Percentiles rank a stretch among this genome's conserved stretches.
Evolutionary conservation across 345 rosid species (phyloP).

Genomic region (Euphorbia pulcherrima): DNA sequence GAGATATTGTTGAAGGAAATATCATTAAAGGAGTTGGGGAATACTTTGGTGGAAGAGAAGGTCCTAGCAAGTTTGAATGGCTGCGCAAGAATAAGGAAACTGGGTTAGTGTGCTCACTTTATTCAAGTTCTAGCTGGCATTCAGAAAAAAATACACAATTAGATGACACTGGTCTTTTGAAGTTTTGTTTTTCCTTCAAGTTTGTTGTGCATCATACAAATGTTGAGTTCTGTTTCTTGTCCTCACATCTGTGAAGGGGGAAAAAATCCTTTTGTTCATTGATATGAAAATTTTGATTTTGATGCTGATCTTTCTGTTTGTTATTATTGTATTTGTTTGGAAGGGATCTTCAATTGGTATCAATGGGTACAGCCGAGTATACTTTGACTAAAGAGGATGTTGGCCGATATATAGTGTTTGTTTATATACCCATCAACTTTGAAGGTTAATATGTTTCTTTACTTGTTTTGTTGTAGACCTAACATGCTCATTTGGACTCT

Average conservation of each 20-base stretch:
- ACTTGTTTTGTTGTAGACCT: constrained; percentile 11
- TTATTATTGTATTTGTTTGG: constrained; percentile 9
- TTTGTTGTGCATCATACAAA: constrained; percentile 3
- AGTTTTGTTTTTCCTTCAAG: neutral
- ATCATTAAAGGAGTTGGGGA: constrained; percentile 70
- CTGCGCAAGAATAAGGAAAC: constrained; percentile 65
- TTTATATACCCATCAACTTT: constrained; percentile 81
- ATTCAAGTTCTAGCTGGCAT: neutral
- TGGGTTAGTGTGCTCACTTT: constrained; percentile 50
- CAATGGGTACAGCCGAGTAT: constrained; percentile 80
- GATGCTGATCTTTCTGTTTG: neutral
- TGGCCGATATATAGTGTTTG: constrained; percentile 64
- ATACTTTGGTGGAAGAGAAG: constrained; percentile 97
- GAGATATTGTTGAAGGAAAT: constrained; percentile 80
- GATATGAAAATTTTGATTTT: neutral
- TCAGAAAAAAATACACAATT: constrained; percentile 2
- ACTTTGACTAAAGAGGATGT: constrained; percentile 80
- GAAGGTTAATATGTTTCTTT: constrained; percentile 54
- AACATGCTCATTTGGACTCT: constrained; percentile 15
- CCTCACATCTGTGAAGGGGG: neutral
- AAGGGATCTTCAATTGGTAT: constrained; percentile 59
- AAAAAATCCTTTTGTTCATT: neutral
- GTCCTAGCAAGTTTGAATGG: constrained; percentile 98
- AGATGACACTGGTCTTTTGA: neutral
- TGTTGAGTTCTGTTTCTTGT: constrained; percentile 4